Percentiles rank a stretch among this genome's conserved stretches.
These are phyloP conservation scores for Madurella fahalii DNA, from an alignment of 2,329 filamentous ascomycete species.

Conservation along the genomic window DNA sequence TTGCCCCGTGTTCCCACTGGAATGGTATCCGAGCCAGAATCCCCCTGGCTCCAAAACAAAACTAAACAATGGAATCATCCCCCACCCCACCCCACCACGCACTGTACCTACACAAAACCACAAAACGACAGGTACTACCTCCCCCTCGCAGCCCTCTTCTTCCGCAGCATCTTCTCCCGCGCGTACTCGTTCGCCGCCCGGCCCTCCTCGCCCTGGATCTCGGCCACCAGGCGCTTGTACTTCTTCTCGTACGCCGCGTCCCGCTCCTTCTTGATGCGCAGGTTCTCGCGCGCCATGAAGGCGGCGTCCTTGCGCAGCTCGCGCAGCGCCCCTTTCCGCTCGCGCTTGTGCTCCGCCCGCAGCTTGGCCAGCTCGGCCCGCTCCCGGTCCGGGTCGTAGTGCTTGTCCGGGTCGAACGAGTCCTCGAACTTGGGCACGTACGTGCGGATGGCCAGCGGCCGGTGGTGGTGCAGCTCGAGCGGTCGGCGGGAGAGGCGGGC, in stretches of 20 bases:
- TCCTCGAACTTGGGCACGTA: constrained; percentile 95
- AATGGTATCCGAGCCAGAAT: no score
- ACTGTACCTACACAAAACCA: background rate
- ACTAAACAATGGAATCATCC: background rate
- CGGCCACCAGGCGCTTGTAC: constrained; percentile 83
- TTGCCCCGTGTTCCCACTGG: no score
- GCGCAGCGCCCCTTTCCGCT: constrained; percentile 89
- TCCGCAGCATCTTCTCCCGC: constrained; percentile 73
- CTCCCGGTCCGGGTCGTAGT: constrained; percentile 94
- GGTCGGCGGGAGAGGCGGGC: constrained; percentile 67
- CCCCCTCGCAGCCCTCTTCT: constrained; percentile 63
- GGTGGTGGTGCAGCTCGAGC: constrained; percentile 84
- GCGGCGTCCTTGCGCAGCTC: constrained; percentile 93
- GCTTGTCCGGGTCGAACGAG: constrained; percentile 86
- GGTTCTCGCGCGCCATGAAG: constrained; percentile 86
- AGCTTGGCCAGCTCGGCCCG: constrained; percentile 81
- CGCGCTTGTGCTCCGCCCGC: constrained; percentile 86
- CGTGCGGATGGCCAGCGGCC: constrained; percentile 80
- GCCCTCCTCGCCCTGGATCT: constrained; percentile 94
- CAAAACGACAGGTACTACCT: constrained; percentile 7
- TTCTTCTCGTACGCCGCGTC: constrained; percentile 96
- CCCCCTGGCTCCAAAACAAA: background rate
- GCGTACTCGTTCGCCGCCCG: constrained; percentile 84
- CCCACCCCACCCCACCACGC: background rate
- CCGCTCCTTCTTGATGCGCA: constrained; percentile 87